Evolutionary conservation across 1,284 basidiomycete species (phyloP).

Genomic region (Ganoderma leucocontextum): DNA sequence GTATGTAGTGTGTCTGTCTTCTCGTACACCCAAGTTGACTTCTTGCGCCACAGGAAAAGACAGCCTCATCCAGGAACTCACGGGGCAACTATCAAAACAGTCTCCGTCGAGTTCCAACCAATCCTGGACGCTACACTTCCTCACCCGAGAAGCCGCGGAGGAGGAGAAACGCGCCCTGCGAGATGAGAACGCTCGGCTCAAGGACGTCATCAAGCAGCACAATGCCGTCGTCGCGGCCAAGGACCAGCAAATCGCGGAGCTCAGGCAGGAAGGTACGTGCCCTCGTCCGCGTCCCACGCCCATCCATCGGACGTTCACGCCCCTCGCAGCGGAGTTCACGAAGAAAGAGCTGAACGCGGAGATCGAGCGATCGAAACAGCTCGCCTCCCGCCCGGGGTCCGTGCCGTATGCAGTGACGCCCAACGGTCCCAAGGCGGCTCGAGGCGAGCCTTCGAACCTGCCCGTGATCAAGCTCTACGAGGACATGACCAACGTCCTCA

Average conservation of each 20-base stretch:
- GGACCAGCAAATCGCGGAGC: slow-evolving; percentile 52
- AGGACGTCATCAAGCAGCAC: slow-evolving; percentile 52
- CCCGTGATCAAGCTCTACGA: slow-evolving; percentile 51
- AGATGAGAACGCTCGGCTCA: slow-evolving; percentile 56
- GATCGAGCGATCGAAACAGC: slow-evolving; percentile 60
- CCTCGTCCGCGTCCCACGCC: not conserved
- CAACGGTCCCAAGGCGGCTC: slow-evolving; percentile 41
- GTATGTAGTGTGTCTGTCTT: slow-evolving; percentile 45
- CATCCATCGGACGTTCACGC: not conserved
- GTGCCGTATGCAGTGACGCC: not conserved
- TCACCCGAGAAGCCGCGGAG: slow-evolving; percentile 77
- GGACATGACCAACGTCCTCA: slow-evolving; percentile 49
- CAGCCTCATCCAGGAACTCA: slow-evolving; percentile 63
- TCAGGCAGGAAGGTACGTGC: slow-evolving; percentile 56
- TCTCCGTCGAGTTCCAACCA: slow-evolving; percentile 54
- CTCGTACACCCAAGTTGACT: slow-evolving; percentile 7
- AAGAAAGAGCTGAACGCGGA: slow-evolving; percentile 66
- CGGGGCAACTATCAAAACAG: slow-evolving; percentile 59
- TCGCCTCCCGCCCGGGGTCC: slow-evolving; percentile 50
- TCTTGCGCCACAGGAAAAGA: slow-evolving; percentile 57
- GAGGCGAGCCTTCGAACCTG: slow-evolving; percentile 60
- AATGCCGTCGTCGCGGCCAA: slow-evolving; percentile 54
- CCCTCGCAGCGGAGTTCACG: slow-evolving; percentile 45
- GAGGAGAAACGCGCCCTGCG: slow-evolving; percentile 66
- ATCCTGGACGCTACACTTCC: slow-evolving; percentile 58